These are phyloP conservation scores for Phytophthora hibernalis DNA, from an alignment of 352 stramenopile species.

Conservation along the genomic window DNA sequence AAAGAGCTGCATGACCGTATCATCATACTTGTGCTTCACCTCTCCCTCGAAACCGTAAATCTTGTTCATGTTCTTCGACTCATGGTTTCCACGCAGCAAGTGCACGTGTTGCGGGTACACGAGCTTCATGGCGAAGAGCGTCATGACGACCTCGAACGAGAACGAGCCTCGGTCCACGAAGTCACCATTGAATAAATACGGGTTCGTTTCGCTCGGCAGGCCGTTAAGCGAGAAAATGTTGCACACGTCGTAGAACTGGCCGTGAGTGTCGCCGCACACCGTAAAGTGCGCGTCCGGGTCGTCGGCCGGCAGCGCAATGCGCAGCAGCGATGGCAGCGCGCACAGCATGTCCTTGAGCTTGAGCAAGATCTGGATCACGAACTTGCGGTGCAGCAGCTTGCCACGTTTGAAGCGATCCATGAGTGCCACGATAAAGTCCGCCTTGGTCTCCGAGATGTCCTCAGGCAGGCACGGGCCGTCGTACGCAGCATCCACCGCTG, in stretches of 20 bases:
- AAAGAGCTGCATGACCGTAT: conserved; percentile 99
- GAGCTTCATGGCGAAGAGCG: conserved; percentile 97
- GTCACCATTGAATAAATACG: conserved; percentile 99
- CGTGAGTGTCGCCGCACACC: conserved; percentile 99
- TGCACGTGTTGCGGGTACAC: conserved; percentile 94
- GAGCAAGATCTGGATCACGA: conserved; percentile 96
- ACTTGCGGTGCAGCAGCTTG: conserved; percentile 98
- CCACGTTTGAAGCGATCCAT: conserved; percentile 97
- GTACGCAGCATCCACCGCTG: conserved; percentile 84
- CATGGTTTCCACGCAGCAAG: conserved; percentile 97
- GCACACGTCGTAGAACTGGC: conserved; percentile 99
- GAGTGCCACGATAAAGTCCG: conserved; percentile 91
- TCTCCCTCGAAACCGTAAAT: conserved; percentile 99
- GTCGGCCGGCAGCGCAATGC: conserved; percentile 63
- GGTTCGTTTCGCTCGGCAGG: conserved; percentile 93
- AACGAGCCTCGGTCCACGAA: conserved; percentile 99
- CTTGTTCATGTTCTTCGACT: conserved; percentile 99
- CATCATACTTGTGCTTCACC: conserved; percentile 99
- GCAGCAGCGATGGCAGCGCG: conserved; percentile 92
- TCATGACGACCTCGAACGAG: conserved; percentile 98
- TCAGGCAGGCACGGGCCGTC: conserved; percentile 78
- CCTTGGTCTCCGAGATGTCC: conserved; percentile 58
- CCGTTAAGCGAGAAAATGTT: conserved; percentile 99
- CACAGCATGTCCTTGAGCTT: conserved; percentile 93
- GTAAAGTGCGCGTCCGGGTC: conserved; percentile 86